phyloP scores from a whole-genome alignment of 2,329 filamentous ascomycete genomes.

The Aspergillus cejpii region DNA sequence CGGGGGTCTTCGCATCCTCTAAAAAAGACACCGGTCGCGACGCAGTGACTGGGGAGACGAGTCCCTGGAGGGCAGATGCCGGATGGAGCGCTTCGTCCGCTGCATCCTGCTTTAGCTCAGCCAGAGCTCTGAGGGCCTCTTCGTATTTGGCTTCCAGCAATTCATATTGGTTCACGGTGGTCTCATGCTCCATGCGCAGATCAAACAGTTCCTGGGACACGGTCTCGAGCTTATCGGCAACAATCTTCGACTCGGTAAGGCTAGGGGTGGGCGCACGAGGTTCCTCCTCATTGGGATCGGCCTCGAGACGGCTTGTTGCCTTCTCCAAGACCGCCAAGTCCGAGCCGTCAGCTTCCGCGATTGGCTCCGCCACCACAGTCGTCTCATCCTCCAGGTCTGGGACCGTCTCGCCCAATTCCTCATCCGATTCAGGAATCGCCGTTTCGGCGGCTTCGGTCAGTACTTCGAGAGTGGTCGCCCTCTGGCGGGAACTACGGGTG shows the following conservation, averaged over 20 bases:
- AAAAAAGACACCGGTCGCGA: constrained; percentile 73
- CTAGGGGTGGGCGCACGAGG: constrained; percentile 51
- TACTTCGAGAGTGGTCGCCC: constrained; percentile 37
- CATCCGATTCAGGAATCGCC: constrained; percentile 42
- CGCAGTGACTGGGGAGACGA: constrained; percentile 37
- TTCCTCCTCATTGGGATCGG: constrained; percentile 16
- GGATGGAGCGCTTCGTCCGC: constrained; percentile 71
- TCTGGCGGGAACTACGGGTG: constrained; percentile 24
- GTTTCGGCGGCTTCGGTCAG: constrained; percentile 42
- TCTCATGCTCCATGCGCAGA: constrained; percentile 83
- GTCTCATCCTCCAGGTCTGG: constrained; percentile 25
- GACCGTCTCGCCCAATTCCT: constrained; percentile 33
- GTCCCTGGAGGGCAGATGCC: constrained; percentile 33
- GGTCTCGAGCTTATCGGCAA: constrained; percentile 85
- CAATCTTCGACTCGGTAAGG: constrained; percentile 74
- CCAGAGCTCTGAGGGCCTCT: constrained; percentile 71
- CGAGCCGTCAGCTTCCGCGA: constrained; percentile 22
- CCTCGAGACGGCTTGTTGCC: constrained; percentile 25
- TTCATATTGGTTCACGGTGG: constrained; percentile 72
- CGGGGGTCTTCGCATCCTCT: constrained; percentile 66
- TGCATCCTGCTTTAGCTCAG: constrained; percentile 71
- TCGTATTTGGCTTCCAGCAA: constrained; percentile 83
- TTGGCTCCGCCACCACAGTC: constrained; percentile 13
- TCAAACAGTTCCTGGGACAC: constrained; percentile 89
- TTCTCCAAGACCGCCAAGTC: constrained; percentile 35